A percentile compares a stretch with the other conserved stretches of the same genome.
phyloP scores from a whole-genome alignment of 352 stramenopile species.

The Phytophthora rubi region DNA sequence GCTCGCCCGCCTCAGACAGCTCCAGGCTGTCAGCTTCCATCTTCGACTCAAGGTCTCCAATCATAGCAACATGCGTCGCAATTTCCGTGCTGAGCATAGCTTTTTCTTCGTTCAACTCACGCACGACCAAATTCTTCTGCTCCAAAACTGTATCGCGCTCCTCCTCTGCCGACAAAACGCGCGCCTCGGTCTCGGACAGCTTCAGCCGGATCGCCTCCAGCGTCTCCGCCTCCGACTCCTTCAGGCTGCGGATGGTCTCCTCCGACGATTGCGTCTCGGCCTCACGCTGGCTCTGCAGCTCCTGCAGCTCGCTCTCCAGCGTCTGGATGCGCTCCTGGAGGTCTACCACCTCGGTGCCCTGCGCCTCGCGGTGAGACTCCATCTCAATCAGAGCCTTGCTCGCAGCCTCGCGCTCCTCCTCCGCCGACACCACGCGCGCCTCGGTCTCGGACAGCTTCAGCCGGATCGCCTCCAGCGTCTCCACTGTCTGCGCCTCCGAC shows the following conservation, averaged over 20 bases:
- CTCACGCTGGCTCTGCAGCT: constrained; percentile 14
- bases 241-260: constrained; percentile 16
- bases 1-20: constrained; percentile 9
- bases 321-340: constrained; percentile 15
- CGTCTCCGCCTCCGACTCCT: constrained; percentile 8
- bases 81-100: neutral
- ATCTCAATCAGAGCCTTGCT: constrained; percentile 18
- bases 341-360: constrained; percentile 8
- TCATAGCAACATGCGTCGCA: neutral
- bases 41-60: constrained; percentile 3
- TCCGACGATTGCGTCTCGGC: constrained; percentile 11
- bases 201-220: constrained; percentile 19
- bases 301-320: constrained; percentile 14
- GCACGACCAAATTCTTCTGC: neutral
- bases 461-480: constrained; percentile 14
- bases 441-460: constrained; percentile 18
- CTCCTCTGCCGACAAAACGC: constrained; percentile 19
- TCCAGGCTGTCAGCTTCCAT: constrained; percentile 16
- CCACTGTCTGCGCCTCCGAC: neutral
- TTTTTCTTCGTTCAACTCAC: constrained; percentile 8
- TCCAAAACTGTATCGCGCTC: neutral
- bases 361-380: constrained; percentile 9
- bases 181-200: constrained; percentile 12
- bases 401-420: constrained; percentile 10
- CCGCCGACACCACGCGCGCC: constrained; percentile 8